phyloP scores from a whole-genome alignment of 1,284 basidiomycete species.

The Cutaneotrichosporon cavernicola region DNA sequence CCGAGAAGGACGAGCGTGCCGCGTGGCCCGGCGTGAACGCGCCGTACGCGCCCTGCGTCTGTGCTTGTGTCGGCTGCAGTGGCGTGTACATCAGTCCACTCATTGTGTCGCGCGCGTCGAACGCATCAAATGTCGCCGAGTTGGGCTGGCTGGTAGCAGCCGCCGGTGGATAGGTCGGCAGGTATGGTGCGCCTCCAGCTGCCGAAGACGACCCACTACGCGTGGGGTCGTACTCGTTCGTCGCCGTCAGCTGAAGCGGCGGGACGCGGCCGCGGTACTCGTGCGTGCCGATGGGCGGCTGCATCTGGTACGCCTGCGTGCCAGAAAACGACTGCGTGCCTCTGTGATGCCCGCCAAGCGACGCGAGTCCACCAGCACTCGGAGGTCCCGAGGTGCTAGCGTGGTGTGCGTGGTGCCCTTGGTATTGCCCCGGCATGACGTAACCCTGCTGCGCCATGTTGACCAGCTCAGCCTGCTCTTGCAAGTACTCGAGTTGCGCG shows the following conservation, averaged over 20 bases:
- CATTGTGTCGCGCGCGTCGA: constrained; percentile 37
- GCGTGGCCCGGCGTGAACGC: constrained; percentile 32
- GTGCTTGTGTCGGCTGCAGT: constrained; percentile 40
- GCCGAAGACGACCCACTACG: constrained; percentile 15
- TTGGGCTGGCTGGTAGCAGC: constrained; percentile 37
- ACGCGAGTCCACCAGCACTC: not conserved
- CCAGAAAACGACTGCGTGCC: constrained; percentile 29
- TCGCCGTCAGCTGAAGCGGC: constrained; percentile 24
- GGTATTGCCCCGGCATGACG: constrained; percentile 47
- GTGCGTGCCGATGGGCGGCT: constrained; percentile 38
- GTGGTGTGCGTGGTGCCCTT: constrained; percentile 10
- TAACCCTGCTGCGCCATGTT: constrained; percentile 51
- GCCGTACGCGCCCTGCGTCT: constrained; percentile 19
- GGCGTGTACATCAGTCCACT: constrained; percentile 51
- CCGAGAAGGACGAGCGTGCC: constrained; percentile 43
- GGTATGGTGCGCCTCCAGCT: constrained; percentile 26
- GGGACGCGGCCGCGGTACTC: constrained; percentile 25
- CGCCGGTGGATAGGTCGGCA: constrained; percentile 51
- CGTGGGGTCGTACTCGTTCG: constrained; percentile 41
- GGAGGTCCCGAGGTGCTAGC: constrained; percentile 13
- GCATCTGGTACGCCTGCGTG: constrained; percentile 43
- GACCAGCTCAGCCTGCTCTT: constrained; percentile 85
- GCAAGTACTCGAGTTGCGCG: constrained; percentile 81
- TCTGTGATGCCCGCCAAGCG: constrained; percentile 27
- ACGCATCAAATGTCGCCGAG: constrained; percentile 41